Evolutionary conservation across 2,329 filamentous ascomycete genomes (phyloP).

Genomic region (Balansia obtecta): DNA sequence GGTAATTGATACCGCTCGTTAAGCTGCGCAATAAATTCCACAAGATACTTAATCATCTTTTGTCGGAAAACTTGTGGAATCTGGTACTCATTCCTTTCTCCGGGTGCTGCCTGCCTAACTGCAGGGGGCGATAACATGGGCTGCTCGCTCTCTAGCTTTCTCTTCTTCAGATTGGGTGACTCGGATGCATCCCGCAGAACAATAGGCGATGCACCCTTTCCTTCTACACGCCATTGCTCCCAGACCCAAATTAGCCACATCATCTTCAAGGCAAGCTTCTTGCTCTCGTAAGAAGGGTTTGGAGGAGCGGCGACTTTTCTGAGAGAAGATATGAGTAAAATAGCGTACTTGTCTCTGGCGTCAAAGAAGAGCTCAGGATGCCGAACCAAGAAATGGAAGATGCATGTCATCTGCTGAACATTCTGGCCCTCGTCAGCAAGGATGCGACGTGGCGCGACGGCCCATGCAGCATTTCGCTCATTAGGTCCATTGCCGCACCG

Average conservation of each 20-base stretch:
- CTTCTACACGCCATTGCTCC: conserved; percentile 73
- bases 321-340: conserved; percentile 77
- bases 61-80: conserved; percentile 56
- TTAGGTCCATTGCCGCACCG: conserved; percentile 58
- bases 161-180: conserved; percentile 64
- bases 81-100: conserved; percentile 51
- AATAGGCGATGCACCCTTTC: conserved; percentile 26
- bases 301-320: conserved; percentile 76
- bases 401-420: conserved; percentile 87
- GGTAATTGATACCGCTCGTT: conserved; percentile 74
- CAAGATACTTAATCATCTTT: conserved; percentile 86
- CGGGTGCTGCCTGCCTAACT: conserved; percentile 24
- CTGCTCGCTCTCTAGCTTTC: conserved; percentile 57
- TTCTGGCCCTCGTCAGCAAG: conserved; percentile 91
- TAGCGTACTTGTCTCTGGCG: conserved; percentile 79
- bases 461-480: conserved; percentile 75
- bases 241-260: conserved; percentile 86
- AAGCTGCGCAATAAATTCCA: conserved; percentile 86
- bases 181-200: conserved; percentile 36
- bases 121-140: conserved; percentile 42
- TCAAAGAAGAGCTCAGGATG: conserved; percentile 94
- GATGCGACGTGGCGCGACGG: conserved; percentile 79
- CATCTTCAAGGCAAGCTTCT: conserved; percentile 80
- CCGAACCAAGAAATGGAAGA: conserved; percentile 90
- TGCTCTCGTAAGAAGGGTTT: conserved; percentile 79